Conservation (phyloP, 169 alveolate genomes). For the Cryptosporidium meleagridis region DNA sequence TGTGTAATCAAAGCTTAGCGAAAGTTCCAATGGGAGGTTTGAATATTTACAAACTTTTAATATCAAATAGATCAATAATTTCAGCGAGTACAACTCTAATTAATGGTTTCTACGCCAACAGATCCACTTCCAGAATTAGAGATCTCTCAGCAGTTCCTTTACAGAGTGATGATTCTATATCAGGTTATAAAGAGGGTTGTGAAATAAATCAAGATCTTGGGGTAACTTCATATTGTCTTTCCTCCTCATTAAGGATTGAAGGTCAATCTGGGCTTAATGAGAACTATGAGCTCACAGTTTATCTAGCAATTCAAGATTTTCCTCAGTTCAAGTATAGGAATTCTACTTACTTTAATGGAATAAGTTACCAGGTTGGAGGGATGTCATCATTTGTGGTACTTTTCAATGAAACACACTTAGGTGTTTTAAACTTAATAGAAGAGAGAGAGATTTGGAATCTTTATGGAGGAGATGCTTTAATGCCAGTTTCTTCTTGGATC, state of each 20-base stretch:
- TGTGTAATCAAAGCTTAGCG: conserved; percentile 9
- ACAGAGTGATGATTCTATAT: background rate
- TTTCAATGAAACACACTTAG: conserved; percentile 48
- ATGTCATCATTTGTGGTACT: conserved; percentile 23
- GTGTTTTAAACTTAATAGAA: conserved; percentile 28
- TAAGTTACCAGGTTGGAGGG: conserved; percentile 2
- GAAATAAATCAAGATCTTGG: background rate
- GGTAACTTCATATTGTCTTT: conserved; percentile 45
- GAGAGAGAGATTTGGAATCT: conserved; percentile 67
- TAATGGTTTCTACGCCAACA: conserved; percentile 36
- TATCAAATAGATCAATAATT: background rate
- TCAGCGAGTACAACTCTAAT: background rate
- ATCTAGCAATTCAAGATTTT: conserved; percentile 6
- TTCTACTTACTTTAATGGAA: conserved; percentile 28
- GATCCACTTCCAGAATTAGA: background rate
- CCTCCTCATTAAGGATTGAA: conserved; percentile 2
- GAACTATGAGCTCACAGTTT: conserved; percentile 41
- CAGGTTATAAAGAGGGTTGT: conserved; percentile 26
- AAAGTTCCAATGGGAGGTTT: conserved; percentile 45
- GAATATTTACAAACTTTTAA: conserved; percentile 12
- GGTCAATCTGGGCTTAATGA: background rate
- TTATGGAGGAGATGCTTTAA: conserved; percentile 11
- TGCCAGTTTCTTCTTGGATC: conserved; percentile 32
- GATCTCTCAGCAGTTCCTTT: background rate
- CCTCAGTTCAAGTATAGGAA: background rate